phyloP scores from a whole-genome alignment of 2,329 filamentous ascomycete genomes.

The Botryotinia calthae region DNA sequence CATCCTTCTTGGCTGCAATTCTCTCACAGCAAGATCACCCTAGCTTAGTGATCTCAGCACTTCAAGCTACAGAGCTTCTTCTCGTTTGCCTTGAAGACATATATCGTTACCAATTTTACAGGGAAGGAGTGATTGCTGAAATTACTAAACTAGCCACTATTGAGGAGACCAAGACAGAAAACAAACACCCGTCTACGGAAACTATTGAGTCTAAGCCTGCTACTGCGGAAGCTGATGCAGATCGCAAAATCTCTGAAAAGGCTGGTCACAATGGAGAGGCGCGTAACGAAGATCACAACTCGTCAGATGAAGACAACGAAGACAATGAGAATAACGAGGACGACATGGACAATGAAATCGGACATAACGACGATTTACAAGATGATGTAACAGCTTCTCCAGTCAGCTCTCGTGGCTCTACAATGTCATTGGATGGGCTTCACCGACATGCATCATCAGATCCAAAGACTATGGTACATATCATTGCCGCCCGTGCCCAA shows the following conservation, averaged over 20 bases:
- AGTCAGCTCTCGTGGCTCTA: conserved; percentile 58
- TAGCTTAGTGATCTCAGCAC: conserved; percentile 77
- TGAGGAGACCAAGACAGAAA: conserved; percentile 23
- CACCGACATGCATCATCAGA: conserved; percentile 49
- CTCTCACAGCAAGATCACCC: conserved; percentile 93
- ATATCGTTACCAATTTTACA: conserved; percentile 94
- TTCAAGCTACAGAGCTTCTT: conserved; percentile 87
- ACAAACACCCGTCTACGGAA: conserved; percentile 27
- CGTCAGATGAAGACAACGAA: conserved; percentile 40
- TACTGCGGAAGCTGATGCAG: conserved; percentile 38
- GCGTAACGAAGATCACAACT: conserved; percentile 46
- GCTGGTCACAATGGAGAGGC: conserved; percentile 39
- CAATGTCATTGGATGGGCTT: conserved; percentile 60
- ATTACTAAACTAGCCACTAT: conserved; percentile 72
- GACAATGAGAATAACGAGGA: conserved; percentile 49
- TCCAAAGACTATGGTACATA: conserved; percentile 60
- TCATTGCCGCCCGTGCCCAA: conserved; percentile 74
- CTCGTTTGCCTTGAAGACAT: conserved; percentile 80
- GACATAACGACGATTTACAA: conserved; percentile 51
- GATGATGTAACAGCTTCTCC: conserved; percentile 43
- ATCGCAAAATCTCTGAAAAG: conserved; percentile 38
- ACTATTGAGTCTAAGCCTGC: conserved; percentile 25
- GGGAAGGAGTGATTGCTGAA: conserved; percentile 91
- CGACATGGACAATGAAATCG: conserved; percentile 43
- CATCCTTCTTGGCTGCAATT: conserved; percentile 92